A percentile compares a stretch with the other conserved stretches of the same genome.
Evolutionary conservation across 805 yeast genomes (phyloP).

Genomic region (Yarrowia sp.): DNA sequence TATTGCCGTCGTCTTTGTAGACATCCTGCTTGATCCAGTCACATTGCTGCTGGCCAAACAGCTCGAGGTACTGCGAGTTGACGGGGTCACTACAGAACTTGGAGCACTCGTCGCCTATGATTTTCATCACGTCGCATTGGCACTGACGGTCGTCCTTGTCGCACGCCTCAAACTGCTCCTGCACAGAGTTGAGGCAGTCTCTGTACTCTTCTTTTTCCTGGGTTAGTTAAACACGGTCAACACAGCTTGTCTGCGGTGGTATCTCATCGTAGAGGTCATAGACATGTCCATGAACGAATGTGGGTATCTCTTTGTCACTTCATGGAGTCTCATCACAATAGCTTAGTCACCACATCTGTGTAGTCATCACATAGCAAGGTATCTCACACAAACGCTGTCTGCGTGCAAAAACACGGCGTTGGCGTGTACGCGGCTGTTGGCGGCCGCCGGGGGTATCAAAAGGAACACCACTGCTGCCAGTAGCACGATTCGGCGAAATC

Average conservation of each 20-base stretch:
- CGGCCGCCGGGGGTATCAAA: conserved; percentile 2
- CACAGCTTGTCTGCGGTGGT: too few species aligned
- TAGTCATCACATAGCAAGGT: too few species aligned
- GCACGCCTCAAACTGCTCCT: conserved; percentile 41
- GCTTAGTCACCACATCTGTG: too few species aligned
- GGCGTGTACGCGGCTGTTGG: conserved; percentile 16
- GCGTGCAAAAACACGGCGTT: conserved; percentile 33
- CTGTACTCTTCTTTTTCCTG: conserved; percentile 33
- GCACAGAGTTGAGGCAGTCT: conserved; percentile 40
- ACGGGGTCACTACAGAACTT: conserved; percentile 25
- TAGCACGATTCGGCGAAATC: not conserved
- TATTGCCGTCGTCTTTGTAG: not conserved
- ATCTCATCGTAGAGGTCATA: too few species aligned
- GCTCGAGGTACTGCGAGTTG: conserved; percentile 31
- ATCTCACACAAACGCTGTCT: conserved; percentile 26
- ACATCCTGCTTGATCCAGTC: conserved; percentile 27
- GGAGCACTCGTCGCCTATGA: conserved; percentile 44
- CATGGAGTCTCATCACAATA: too few species aligned
- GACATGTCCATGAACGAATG: too few species aligned
- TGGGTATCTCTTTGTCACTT: not conserved
- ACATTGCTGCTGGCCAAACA: conserved; percentile 23
- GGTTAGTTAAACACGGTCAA: not conserved
- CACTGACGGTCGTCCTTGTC: conserved; percentile 41
- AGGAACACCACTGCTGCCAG: not conserved
- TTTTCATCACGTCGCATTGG: conserved; percentile 42